Conservation (phyloP, 805 yeast genomes). For the Barnettozyma sucrosica region DNA sequence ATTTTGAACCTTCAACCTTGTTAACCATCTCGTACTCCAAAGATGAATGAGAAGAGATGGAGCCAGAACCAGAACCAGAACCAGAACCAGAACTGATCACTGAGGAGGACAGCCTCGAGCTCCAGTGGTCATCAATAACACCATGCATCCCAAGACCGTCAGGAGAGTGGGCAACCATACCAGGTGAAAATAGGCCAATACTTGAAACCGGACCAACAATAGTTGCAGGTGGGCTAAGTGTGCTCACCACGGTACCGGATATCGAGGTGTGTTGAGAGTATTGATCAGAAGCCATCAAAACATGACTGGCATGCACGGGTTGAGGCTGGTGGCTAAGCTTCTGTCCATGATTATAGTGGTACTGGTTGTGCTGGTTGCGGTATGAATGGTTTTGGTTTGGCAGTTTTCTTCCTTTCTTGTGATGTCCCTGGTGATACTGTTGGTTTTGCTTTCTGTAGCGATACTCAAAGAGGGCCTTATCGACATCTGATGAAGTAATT, state of each 20-base stretch:
- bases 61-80: conserved; percentile 16
- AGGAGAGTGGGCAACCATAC: conserved; percentile 12
- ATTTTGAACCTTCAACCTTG: conserved; percentile 1
- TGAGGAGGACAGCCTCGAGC: conserved; percentile 18
- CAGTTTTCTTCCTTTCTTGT: conserved; percentile 1
- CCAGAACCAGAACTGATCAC: conserved; percentile 21
- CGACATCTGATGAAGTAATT: conserved; percentile 16
- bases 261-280: conserved; percentile 1
- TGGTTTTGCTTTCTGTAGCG: conserved; percentile 20
- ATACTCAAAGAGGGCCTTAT: conserved; percentile 22
- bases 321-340: conserved; percentile 4
- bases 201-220: not conserved
- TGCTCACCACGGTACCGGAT: not conserved
- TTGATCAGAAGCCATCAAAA: not conserved
- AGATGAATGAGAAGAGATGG: conserved; percentile 12
- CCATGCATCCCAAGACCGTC: conserved; percentile 11
- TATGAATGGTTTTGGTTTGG: not conserved
- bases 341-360: not conserved
- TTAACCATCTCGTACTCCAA: not conserved
- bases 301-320: conserved; percentile 2
- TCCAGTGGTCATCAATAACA: conserved; percentile 14
- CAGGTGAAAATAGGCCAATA: not conserved
- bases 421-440: conserved; percentile 7
- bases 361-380: not conserved
- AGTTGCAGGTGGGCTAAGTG: not conserved